Base-by-base conservation (phyloP, 305 asterid species). In the Ajuga reptans region DNA sequence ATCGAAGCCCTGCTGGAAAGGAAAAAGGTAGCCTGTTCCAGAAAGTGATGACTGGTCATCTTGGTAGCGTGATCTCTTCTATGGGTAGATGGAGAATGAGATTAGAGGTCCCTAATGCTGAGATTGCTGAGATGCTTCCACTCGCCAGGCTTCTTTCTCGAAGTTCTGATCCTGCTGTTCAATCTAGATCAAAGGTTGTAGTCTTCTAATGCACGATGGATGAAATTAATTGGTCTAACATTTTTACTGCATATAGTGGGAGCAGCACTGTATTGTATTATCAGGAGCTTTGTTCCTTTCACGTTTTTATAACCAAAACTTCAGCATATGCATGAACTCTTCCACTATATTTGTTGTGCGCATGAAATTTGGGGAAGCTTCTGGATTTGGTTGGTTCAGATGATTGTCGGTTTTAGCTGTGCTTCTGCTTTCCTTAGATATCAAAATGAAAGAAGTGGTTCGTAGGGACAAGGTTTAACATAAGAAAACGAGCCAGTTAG, bases 1-100 rank as follows among this genome's bases (percentile, higher is more conserved):
- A 94, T 75, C 90, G 96, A 69, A 83, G 73, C 72, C 88, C 91
- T 27, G 75, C 86, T 72, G 95, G 92, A 72, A 87, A 87, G 78
- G 95, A 94, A 69, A 85, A 86, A 73, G 96, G 97, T 63, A 94
- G 87, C 80, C 84, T 94, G 82, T 86, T 94, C 75, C 89, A 89
- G 78, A 88, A 86, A 83, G 99, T 87, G 76, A 85, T 89, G 92
- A 89, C 93, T 39, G 97, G 99, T 57, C 96, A 91, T 85, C 87
- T 94, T 78, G 92, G 97, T 42, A 91, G 93, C 77, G 84, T 91
- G 78, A 89, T 94, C 72, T 91, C 99, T 79, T 91, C 99, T 71
- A 91, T 94, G 99, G 99, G 99, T 72, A 85, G 99, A 82, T 94
- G 99, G 99, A 86, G 99, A 82, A 86, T 94, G 96, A 91, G 99